A percentile compares a stretch with the other conserved stretches of the same genome.
Evolutionary conservation across 2,329 filamentous ascomycete species (phyloP).

Genomic region (Bimuria novae-zelandiae): DNA sequence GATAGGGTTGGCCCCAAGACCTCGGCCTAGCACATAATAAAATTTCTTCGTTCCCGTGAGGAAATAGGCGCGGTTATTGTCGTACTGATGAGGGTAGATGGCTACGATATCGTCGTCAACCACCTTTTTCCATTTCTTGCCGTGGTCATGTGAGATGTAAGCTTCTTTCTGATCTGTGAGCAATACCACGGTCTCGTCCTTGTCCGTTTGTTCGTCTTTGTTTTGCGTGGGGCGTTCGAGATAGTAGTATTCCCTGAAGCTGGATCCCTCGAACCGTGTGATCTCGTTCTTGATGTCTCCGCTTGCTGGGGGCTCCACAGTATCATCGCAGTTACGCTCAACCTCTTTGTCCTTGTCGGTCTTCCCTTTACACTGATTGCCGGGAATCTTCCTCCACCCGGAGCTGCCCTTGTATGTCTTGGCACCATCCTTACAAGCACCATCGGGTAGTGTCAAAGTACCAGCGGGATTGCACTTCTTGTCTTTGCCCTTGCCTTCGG

Average conservation of each 20-base stretch:
- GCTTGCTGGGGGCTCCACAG: conserved; percentile 56
- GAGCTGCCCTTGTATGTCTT: conserved; percentile 83
- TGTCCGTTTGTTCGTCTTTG: conserved; percentile 71
- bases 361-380: conserved; percentile 54
- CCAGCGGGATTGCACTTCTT: conserved; percentile 70
- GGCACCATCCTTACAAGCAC: conserved; percentile 71
- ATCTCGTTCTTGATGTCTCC: conserved; percentile 69
- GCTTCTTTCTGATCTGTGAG: conserved; percentile 64
- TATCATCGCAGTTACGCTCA: conserved; percentile 75
- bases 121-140: conserved; percentile 82
- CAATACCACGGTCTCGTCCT: conserved; percentile 75
- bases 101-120: conserved; percentile 69
- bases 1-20: conserved; percentile 63
- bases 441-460: conserved; percentile 68
- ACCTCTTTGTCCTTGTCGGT: conserved; percentile 56
- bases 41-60: conserved; percentile 71
- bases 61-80: conserved; percentile 86
- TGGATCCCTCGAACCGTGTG: conserved; percentile 65
- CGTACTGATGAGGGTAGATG: conserved; percentile 78
- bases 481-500: conserved; percentile 51
- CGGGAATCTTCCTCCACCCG: conserved; percentile 88
- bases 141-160: conserved; percentile 81
- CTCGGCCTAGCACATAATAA: conserved; percentile 82
- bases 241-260: conserved; percentile 68
- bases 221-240: conserved; percentile 69